Evolutionary conservation across 352 stramenopile genomes (phyloP), one percentile per base, ranked within the genome.

Genomic region (Globisporangium recalcitrans): DNA sequence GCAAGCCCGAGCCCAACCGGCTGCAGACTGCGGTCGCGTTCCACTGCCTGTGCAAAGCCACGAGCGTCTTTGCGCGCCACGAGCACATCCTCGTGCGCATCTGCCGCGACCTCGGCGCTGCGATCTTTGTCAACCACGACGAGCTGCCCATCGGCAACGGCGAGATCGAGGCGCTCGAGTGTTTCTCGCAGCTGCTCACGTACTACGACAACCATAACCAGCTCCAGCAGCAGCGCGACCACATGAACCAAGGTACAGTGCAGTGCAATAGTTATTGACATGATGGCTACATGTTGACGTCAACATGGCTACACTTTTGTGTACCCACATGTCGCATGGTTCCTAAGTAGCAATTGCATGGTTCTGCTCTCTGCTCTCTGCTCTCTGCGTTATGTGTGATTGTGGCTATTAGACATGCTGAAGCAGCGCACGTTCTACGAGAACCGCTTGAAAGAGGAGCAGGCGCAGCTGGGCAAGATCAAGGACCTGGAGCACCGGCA

Each of bases 11-110:
- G 32, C 83, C 83, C 1, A 92, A 92, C 49, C 77, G 81, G 0
- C 63, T 92, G 26, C 79, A 88, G 58, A 90, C 83, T 0, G 83
- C 83, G 1, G 70, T 90, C 31, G 83, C 83, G 8, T 90, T 92
- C 62, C 78, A 92, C 53, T 92, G 83, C 52, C 56, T 92, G 52
- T 88, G 79, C 47, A 76, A 80, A 11, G 83, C 83, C 8, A 78
- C 75, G 0, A 64, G 70, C 27, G 62, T 92, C 3, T 92, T 92
- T 58, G 71, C 62, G 10, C 75, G 80, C 19, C 82, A 89, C 49
- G 80, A 92, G 47, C 55, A 66, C 13, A 71, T 90, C 16, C 62
- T 90, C 8, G 62, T 68, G 22, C 74, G 71, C 6, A 90, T 91
- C 54, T 90, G 80, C 62, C 63, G 65, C 1, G 82, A 88, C 52